A percentile compares a stretch with the other conserved stretches of the same genome.
These are phyloP conservation scores for Mimosa bimucronata DNA, from an alignment of 306 rosid genomes.

Conservation along the genomic window DNA sequence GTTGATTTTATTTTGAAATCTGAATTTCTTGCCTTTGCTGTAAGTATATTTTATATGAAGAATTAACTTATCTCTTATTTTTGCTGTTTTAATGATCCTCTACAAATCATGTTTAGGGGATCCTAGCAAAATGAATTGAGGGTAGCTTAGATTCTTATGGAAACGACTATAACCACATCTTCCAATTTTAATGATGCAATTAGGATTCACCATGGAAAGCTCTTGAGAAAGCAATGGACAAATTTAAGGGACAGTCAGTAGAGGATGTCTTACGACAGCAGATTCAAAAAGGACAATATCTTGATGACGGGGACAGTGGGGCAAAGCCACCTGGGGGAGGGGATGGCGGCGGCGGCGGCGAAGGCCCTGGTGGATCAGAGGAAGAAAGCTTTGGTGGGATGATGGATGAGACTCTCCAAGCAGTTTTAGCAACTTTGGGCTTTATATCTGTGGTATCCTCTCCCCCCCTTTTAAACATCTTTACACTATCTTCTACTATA, in stretches of 20 bases:
- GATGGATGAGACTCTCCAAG: constrained; percentile 70
- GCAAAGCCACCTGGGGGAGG: constrained; percentile 50
- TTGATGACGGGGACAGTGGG: constrained; percentile 51
- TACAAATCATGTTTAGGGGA: not conserved
- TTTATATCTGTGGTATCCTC: constrained; percentile 68
- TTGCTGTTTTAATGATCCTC: not conserved
- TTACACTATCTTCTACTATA: too few relatives aligned
- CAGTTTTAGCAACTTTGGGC: constrained; percentile 70
- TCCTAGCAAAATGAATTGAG: not conserved
- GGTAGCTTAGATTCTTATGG: constrained; percentile 27
- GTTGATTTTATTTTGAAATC: not conserved
- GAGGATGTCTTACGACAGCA: constrained; percentile 66
- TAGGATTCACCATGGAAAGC: constrained; percentile 59
- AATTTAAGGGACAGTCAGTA: constrained; percentile 58
- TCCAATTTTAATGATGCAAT: constrained; percentile 19
- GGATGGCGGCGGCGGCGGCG: constrained; percentile 9
- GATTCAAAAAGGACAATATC: constrained; percentile 57
- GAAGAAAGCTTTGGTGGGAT: constrained; percentile 56
- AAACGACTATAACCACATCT: constrained; percentile 2
- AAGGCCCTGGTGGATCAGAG: constrained; percentile 61
- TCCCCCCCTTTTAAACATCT: not conserved
- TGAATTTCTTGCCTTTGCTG: not conserved
- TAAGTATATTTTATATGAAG: not conserved
- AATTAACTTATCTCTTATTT: not conserved
- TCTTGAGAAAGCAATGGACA: constrained; percentile 55